Conservation (phyloP, 1,284 basidiomycete species). For the Ustilago sp. region DNA sequence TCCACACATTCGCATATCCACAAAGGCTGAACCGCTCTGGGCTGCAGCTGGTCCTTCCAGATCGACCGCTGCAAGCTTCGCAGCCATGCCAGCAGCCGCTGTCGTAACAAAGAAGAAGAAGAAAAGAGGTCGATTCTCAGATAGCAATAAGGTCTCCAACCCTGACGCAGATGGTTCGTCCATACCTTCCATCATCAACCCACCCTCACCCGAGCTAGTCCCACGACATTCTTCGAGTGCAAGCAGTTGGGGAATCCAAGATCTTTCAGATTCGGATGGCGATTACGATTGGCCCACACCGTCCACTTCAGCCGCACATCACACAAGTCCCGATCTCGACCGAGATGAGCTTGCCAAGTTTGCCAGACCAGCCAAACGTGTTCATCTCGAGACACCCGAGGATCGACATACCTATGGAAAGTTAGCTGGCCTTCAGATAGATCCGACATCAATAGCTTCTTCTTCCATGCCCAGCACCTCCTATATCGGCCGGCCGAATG, state of each 20-base stretch:
- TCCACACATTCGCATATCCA: not conserved
- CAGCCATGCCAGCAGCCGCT: slow-evolving; percentile 9
- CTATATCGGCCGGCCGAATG: slow-evolving; percentile 15
- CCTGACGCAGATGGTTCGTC: not conserved
- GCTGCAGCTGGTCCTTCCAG: slow-evolving; percentile 36
- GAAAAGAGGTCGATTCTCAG: slow-evolving; percentile 41
- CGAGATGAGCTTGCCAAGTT: slow-evolving; percentile 44
- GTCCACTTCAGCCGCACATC: slow-evolving; percentile 6
- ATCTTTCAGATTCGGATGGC: slow-evolving; percentile 50
- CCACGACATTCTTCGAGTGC: slow-evolving; percentile 45
- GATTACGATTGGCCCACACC: slow-evolving; percentile 39
- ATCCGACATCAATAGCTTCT: slow-evolving; percentile 11
- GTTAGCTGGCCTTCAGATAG: slow-evolving; percentile 44
- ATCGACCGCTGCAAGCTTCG: slow-evolving; percentile 32
- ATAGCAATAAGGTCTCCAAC: slow-evolving; percentile 3
- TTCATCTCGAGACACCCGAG: slow-evolving; percentile 41
- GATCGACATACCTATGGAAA: slow-evolving; percentile 47
- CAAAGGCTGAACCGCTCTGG: slow-evolving; percentile 31
- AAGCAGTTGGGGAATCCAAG: slow-evolving; percentile 49
- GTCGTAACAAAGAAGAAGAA: slow-evolving; percentile 42
- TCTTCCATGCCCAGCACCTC: slow-evolving; percentile 17
- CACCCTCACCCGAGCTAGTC: slow-evolving; percentile 40
- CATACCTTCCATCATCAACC: slow-evolving; percentile 44
- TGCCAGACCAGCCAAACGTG: slow-evolving; percentile 34
- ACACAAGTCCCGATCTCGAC: slow-evolving; percentile 26